These are phyloP conservation scores for Pachysandra terminalis DNA, from an alignment of 164 flowering plant species.

Conservation along the genomic window DNA sequence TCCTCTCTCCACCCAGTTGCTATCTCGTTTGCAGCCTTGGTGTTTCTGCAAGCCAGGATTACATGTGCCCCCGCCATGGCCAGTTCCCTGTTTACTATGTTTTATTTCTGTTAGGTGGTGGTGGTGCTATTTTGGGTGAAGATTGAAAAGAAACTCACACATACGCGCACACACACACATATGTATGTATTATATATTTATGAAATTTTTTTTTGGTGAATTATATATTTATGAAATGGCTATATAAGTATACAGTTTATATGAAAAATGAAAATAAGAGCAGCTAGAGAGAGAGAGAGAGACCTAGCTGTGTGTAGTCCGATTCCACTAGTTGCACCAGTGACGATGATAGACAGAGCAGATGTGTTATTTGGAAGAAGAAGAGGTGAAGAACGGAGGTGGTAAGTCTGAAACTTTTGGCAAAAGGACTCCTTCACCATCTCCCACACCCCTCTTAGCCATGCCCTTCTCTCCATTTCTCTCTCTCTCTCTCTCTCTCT, in stretches of 20 bases:
- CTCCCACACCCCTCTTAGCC: slow-evolving; percentile 21
- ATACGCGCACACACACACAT: too few relatives aligned
- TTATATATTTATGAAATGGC: too few relatives aligned
- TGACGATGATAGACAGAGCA: slow-evolving; percentile 27
- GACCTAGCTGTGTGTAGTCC: slow-evolving; percentile 36
- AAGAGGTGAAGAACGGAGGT: slow-evolving; percentile 25
- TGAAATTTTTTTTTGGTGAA: too few relatives aligned
- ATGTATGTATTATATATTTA: too few relatives aligned
- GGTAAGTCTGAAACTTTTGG: slow-evolving; percentile 25
- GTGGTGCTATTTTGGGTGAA: too few relatives aligned
- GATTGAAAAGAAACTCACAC: too few relatives aligned
- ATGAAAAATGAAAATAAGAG: too few relatives aligned
- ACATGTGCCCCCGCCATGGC: slow-evolving; percentile 85
- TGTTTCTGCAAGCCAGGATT: slow-evolving; percentile 79
- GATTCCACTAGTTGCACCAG: slow-evolving; percentile 37
- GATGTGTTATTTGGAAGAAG: slow-evolving; percentile 18
- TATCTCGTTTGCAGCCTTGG: slow-evolving; percentile 49
- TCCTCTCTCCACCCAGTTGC: slow-evolving; percentile 21
- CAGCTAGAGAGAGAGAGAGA: slow-evolving; percentile 13
- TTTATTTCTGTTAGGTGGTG: too few relatives aligned
- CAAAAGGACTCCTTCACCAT: slow-evolving; percentile 21
- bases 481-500: slow-evolving; percentile 15
- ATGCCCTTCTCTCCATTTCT: slow-evolving; percentile 17
- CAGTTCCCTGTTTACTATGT: slow-evolving; percentile 44
- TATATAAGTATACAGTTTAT: too few relatives aligned